Conservation (phyloP, 1,284 basidiomycete species). For the Tylopilus orsonianus region DNA sequence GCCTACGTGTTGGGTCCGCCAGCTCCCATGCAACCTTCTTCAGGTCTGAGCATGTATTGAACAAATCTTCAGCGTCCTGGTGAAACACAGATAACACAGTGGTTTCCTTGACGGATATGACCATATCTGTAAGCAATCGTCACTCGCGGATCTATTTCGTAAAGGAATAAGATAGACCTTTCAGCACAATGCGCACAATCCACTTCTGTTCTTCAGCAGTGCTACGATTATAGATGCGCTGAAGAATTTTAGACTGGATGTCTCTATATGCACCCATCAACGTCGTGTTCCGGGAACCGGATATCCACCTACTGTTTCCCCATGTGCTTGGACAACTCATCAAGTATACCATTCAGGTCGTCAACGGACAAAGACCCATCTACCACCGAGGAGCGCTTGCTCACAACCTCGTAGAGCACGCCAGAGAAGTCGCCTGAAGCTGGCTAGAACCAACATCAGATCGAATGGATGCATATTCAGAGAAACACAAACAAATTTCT, state of each 20-base stretch:
- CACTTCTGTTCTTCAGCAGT: constrained; percentile 87
- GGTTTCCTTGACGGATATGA: constrained; percentile 82
- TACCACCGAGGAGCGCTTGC: constrained; percentile 80
- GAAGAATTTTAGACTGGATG: constrained; percentile 70
- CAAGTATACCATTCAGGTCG: constrained; percentile 77
- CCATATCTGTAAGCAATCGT: constrained; percentile 55
- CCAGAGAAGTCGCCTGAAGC: constrained; percentile 83
- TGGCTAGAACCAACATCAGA: constrained; percentile 40
- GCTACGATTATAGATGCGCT: constrained; percentile 72
- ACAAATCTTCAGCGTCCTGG: constrained; percentile 86
- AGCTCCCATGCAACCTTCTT: constrained; percentile 87
- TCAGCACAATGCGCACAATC: constrained; percentile 91
- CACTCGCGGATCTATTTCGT: background rate
- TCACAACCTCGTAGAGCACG: constrained; percentile 82
- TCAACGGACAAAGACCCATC: constrained; percentile 76
- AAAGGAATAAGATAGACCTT: constrained; percentile 54
- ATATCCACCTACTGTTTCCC: constrained; percentile 58
- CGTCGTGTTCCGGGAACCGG: background rate
- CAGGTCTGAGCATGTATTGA: constrained; percentile 92
- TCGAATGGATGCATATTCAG: background rate
- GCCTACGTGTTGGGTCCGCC: constrained; percentile 60
- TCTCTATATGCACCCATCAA: constrained; percentile 47
- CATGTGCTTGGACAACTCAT: constrained; percentile 67
- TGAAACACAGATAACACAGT: constrained; percentile 88
- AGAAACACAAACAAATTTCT: constrained; percentile 51